These are phyloP conservation scores for Tylopilus sp. DNA, from an alignment of 1,284 basidiomycete genomes.

Conservation along the genomic window DNA sequence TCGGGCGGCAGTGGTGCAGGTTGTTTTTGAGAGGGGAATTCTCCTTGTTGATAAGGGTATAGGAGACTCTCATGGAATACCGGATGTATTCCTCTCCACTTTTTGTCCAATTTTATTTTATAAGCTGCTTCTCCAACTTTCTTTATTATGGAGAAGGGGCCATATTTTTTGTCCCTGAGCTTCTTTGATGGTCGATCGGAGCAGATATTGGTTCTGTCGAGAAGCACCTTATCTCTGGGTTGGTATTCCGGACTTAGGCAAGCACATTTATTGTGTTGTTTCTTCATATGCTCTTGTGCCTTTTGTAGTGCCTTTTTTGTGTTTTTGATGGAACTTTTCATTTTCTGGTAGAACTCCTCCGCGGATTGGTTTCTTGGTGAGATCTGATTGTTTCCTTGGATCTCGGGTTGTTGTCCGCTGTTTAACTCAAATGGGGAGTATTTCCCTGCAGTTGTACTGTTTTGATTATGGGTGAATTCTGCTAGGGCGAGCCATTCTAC, in stretches of 20 bases:
- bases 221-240: neutral
- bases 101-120: neutral
- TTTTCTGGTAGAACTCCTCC: neutral
- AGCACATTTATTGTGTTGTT: no score
- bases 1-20: no score
- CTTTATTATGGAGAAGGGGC: neutral
- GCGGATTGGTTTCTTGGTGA: neutral
- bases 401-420: neutral
- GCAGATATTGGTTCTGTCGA: neutral
- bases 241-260: neutral
- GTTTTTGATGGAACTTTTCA: neutral
- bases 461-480: neutral
- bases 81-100: neutral
- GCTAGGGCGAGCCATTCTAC: neutral
- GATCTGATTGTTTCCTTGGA: neutral
- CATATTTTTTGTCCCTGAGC: neutral
- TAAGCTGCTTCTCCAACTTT: neutral
- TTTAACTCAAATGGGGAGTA: neutral
- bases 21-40: no score
- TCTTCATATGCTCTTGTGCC: no score
- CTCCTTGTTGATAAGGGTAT: neutral
- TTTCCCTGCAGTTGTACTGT: neutral
- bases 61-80: neutral
- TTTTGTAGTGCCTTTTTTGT: no score
- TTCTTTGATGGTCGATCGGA: neutral